phyloP scores from a whole-genome alignment of 805 yeast genomes.

The Ogataea populi-albae region DNA sequence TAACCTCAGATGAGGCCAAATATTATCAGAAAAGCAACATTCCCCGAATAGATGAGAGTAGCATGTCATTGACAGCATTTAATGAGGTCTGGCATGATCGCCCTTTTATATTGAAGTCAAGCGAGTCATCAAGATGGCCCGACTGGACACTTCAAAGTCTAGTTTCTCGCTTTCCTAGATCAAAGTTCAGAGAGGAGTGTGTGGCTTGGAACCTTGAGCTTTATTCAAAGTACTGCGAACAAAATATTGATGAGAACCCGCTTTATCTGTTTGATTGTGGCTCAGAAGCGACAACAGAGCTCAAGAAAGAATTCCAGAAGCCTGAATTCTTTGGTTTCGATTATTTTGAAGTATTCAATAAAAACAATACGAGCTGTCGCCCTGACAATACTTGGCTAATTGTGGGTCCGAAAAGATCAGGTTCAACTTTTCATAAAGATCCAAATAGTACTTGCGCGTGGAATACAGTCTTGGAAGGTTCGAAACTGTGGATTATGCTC shows the following conservation, averaged over 20 bases:
- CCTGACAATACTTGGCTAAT: conserved; percentile 95
- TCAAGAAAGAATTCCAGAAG: conserved; percentile 49
- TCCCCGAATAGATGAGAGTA: conserved; percentile 47
- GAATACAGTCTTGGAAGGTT: conserved; percentile 76
- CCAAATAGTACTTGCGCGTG: conserved; percentile 91
- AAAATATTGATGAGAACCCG: conserved; percentile 79
- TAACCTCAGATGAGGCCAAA: conserved; percentile 10
- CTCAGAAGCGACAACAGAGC: conserved; percentile 59
- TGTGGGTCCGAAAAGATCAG: conserved; percentile 76
- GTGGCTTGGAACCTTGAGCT: conserved; percentile 71
- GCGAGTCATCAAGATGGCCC: conserved; percentile 48
- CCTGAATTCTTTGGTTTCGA: conserved; percentile 60
- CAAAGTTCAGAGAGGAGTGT: conserved; percentile 76
- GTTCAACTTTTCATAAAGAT: conserved; percentile 90
- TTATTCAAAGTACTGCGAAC: conserved; percentile 57
- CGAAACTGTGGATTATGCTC: conserved; percentile 84
- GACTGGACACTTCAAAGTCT: conserved; percentile 56
- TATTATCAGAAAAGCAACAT: conserved; percentile 28
- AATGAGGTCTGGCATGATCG: conserved; percentile 38
- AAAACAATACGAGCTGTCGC: conserved; percentile 44
- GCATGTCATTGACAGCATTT: conserved; percentile 46
- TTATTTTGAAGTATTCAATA: conserved; percentile 47
- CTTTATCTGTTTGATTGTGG: conserved; percentile 82
- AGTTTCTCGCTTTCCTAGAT: conserved; percentile 52
- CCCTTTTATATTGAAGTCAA: conserved; percentile 52